phyloP scores from a whole-genome alignment of 139 green algal species.

The Tetraselmis chui region DNA sequence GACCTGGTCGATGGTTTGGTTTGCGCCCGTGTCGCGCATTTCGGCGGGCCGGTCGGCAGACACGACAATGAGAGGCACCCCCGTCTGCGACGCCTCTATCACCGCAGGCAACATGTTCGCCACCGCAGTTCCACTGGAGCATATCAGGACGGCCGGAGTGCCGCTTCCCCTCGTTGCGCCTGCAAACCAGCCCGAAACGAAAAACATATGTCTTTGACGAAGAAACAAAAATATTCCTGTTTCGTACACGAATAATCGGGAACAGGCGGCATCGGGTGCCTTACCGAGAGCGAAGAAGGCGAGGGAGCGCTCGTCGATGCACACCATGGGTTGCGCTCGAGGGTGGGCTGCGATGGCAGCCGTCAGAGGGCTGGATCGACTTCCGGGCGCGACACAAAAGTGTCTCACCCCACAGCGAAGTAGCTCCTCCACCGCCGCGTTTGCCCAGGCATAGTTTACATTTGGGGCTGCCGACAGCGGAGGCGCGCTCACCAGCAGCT shows the following conservation, averaged over 20 bases:
- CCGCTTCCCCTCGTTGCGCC: conserved; percentile 9
- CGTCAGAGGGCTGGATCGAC: conserved; percentile 84
- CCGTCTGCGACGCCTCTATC: conserved; percentile 74
- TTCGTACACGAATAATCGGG: no score
- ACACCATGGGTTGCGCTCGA: conserved; percentile 58
- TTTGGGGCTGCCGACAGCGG: conserved; percentile 52
- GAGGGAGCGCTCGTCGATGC: conserved; percentile 95
- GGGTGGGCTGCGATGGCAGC: conserved; percentile 76
- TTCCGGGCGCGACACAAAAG: conserved; percentile 92
- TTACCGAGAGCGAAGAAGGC: conserved; percentile 91
- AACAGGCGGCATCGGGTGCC: no score
- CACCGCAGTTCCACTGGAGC: conserved; percentile 87
- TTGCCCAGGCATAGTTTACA: conserved; percentile 60
- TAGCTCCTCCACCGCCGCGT: conserved; percentile 83
- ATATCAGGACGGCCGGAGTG: conserved; percentile 61
- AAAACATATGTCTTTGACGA: no score
- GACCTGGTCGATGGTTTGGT: conserved; percentile 94
- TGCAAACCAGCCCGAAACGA: conserved; percentile 5
- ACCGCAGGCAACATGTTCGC: conserved; percentile 93
- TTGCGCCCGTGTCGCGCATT: conserved; percentile 83
- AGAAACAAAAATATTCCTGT: no score
- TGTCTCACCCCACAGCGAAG: conserved; percentile 66
- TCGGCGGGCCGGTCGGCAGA: conserved; percentile 89
- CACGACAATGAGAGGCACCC: conserved; percentile 85
- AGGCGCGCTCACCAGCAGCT: conserved; percentile 39